phyloP scores from a whole-genome alignment of 208 protist species.

The Balamuthia mandrillaris region DNA sequence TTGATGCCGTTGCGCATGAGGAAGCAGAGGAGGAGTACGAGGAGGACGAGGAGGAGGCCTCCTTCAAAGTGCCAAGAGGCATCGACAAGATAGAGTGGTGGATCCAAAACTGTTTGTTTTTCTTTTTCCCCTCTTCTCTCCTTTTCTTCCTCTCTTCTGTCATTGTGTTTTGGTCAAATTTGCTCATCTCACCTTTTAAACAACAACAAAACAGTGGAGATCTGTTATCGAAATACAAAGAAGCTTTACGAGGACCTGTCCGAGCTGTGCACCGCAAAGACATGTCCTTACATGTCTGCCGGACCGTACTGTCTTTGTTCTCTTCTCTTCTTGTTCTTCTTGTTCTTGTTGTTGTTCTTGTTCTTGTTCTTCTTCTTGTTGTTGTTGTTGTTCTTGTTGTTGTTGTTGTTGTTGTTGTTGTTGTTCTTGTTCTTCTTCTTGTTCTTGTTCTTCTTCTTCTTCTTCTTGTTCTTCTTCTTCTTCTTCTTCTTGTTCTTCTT shows the following conservation, averaged over 20 bases:
- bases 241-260: not conserved
- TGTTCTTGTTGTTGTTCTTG: conserved; percentile 60
- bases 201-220: not conserved
- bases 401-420: no score
- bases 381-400: conserved; percentile 37
- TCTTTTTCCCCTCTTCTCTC: not conserved
- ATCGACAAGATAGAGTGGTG: conserved; percentile 6
- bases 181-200: not conserved
- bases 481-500: conserved; percentile 33
- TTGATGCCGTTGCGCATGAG: not conserved
- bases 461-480: conserved; percentile 28
- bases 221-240: not conserved
- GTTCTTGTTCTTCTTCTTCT: conserved; percentile 53
- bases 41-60: conserved; percentile 6
- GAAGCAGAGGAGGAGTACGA: conserved; percentile 26
- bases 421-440: conserved; percentile 67
- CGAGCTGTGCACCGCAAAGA: conserved; percentile 13
- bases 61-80: not conserved
- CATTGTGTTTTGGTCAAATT: not conserved
- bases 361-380: conserved; percentile 48
- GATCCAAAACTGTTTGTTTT: conserved; percentile 1
- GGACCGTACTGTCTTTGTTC: not conserved
- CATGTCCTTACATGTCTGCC: conserved; percentile 30
- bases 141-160: not conserved
- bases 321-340: not conserved